These are phyloP conservation scores for Colletotrichum sp. DNA, from an alignment of 2,329 filamentous ascomycete genomes.

Conservation along the genomic window DNA sequence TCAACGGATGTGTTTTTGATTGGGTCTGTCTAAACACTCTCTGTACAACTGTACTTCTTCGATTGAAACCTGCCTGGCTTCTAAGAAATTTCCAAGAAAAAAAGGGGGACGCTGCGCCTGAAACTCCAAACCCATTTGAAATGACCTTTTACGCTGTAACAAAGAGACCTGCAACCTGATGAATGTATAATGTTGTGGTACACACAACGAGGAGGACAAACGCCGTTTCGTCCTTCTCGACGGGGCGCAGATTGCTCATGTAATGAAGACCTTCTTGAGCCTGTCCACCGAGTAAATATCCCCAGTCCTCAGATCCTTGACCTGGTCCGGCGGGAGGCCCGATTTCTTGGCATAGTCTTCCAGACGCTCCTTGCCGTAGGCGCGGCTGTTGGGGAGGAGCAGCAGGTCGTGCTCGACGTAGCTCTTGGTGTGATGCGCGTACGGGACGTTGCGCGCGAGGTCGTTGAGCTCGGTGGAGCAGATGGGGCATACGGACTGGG, in stretches of 20 bases:
- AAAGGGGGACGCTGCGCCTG: neutral
- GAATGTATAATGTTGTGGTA: neutral
- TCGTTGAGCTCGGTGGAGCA: conserved; percentile 96
- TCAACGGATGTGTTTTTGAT: neutral
- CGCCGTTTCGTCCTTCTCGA: neutral
- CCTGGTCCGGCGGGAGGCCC: conserved; percentile 66
- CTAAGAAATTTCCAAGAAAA: neutral
- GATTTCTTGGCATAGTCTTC: conserved; percentile 81
- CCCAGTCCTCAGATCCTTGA: conserved; percentile 82
- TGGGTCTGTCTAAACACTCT: neutral
- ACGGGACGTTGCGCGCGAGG: conserved; percentile 86
- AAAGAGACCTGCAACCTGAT: neutral
- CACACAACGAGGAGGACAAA: neutral
- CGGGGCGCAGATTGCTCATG: conserved; percentile 45
- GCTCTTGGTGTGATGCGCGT: conserved; percentile 94
- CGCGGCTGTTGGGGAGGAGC: conserved; percentile 84
- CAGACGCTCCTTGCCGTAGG: conserved; percentile 80
- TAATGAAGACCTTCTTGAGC: conserved; percentile 90
- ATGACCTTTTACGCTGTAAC: neutral
- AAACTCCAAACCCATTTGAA: neutral
- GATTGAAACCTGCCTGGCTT: neutral
- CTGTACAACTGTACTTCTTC: neutral
- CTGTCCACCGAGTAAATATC: conserved; percentile 66
- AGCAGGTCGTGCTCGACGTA: conserved; percentile 88
- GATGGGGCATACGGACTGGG: conserved; percentile 78